Evolutionary conservation across 352 stramenopile species (phyloP).

Genomic region (Globisporangium radiosum): DNA sequence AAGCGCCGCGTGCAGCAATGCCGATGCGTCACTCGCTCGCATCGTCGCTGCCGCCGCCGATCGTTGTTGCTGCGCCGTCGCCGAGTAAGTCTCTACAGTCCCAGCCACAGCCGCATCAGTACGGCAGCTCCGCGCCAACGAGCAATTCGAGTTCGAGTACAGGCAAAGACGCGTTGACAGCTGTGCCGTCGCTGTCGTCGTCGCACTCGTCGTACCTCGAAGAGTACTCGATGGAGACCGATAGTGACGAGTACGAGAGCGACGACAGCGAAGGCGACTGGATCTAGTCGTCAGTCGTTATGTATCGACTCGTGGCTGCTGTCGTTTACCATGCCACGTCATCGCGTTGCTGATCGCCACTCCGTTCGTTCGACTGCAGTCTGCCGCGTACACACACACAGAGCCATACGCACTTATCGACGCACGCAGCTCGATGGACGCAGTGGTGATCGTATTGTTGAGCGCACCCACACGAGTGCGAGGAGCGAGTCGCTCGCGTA

Average conservation of each 20-base stretch:
- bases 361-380: too few relatives aligned
- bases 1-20: slow-evolving; percentile 23
- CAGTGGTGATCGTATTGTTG: too few relatives aligned
- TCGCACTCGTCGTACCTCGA: slow-evolving; percentile 29
- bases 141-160: slow-evolving; percentile 26
- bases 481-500: too few relatives aligned
- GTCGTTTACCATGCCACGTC: too few relatives aligned
- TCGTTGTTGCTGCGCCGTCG: not conserved
- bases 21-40: slow-evolving; percentile 45
- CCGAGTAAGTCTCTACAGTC: slow-evolving; percentile 14
- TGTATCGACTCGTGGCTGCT: too few relatives aligned
- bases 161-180: slow-evolving; percentile 24
- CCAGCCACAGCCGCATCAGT: slow-evolving; percentile 12
- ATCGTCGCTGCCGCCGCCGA: not conserved
- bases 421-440: too few relatives aligned
- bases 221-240: slow-evolving; percentile 30
- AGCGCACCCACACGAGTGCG: too few relatives aligned
- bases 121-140: slow-evolving; percentile 12
- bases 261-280: slow-evolving; percentile 74
- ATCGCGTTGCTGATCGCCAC: too few relatives aligned
- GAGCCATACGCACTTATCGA: too few relatives aligned
- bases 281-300: slow-evolving; percentile 29
- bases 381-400: too few relatives aligned
- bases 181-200: slow-evolving; percentile 25
- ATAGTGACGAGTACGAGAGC: slow-evolving; percentile 44